Evolutionary conservation across 805 yeast species (phyloP).

Genomic region (Candida nanaspora): DNA sequence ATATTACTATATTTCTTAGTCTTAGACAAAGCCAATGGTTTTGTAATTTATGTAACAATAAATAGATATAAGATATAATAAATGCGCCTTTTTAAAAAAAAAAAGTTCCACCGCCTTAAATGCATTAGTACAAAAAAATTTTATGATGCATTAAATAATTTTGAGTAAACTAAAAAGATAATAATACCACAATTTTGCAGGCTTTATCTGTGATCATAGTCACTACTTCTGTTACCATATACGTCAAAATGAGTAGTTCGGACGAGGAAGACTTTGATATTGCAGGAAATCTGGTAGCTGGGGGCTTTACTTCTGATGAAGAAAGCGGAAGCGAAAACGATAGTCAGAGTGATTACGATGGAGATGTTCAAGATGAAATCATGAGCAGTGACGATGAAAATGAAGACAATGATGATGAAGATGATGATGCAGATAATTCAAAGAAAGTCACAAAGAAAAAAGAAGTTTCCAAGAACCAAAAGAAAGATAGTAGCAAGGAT

Average conservation of each 20-base stretch:
- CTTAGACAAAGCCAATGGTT: no score
- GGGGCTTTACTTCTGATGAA: constrained; percentile 14
- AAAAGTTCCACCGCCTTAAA: no score
- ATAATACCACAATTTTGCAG: no score
- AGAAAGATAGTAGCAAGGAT: constrained; percentile 24
- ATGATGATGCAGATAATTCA: constrained; percentile 24
- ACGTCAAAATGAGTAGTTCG: constrained; percentile 12
- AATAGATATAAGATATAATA: no score
- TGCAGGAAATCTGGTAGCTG: constrained; percentile 50
- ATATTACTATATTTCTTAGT: no score
- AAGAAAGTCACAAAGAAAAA: constrained; percentile 19
- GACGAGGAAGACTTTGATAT: constrained; percentile 53
- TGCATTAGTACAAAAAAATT: no score
- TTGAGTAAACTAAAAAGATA: no score
- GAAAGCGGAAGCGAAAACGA: constrained; percentile 21
- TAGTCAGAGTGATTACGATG: constrained; percentile 15
- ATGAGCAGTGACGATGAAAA: constrained; percentile 42
- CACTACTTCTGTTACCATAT: neutral
- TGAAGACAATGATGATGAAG: constrained; percentile 26
- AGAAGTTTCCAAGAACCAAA: constrained; percentile 10
- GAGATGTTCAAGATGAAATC: constrained; percentile 47
- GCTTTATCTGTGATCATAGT: no score
- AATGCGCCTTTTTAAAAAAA: no score
- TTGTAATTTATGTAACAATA: no score
- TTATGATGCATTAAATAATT: no score